Base-by-base conservation (phyloP, 495 filamentous ascomycete species). In the Articulospora tetracladia region DNA sequence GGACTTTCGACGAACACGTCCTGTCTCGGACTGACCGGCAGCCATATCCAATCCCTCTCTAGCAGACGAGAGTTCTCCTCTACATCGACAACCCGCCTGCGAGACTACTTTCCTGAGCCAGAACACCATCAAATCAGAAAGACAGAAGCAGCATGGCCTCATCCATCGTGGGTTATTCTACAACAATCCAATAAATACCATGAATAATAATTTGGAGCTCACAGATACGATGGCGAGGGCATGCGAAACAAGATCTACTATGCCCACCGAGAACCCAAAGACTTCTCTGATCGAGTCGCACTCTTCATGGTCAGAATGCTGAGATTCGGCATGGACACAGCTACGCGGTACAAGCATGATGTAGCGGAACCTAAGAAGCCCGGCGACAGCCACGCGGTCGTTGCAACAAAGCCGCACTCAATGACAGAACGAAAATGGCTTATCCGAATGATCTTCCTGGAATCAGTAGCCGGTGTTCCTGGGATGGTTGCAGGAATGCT, bases 401-500 rank as follows among this genome's bases (percentile, higher is more conserved):
- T 63, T 2, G 46, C 27, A 71, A 79, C 66, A 73, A 80, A 63
- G 67, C 66, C 58, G 53, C 85, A 84, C 66, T 69, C 75, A 28
- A 92, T 93, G 89, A 87, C 74, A 0, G 86, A 89, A 68, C 70
- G 82, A 22, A 89, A 92, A 65, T 93, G 88, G 88, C 73, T 97
- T 39, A 80, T 88, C 12, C 82, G 94, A 22, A 90, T 96, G 65
- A 79, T 98, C 61, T 98, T 98, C 74, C 81, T 98, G 53, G 94
- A 98, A 72, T 92, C 88, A 53, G 90, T 98, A 28, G 94, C 94
- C 11, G 94, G 88, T 20, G 94, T 98, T 0, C 95, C 95, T 0
- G 95, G 95, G 0, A 98, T 98, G 92, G 95, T 98, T 4, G 94
- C 86, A 0, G 94, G 93, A 10, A 96, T 96, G 87, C 75, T 98